Evolutionary conservation across 2,329 filamentous ascomycete genomes (phyloP).

Genomic region (Fulvia fulva): DNA sequence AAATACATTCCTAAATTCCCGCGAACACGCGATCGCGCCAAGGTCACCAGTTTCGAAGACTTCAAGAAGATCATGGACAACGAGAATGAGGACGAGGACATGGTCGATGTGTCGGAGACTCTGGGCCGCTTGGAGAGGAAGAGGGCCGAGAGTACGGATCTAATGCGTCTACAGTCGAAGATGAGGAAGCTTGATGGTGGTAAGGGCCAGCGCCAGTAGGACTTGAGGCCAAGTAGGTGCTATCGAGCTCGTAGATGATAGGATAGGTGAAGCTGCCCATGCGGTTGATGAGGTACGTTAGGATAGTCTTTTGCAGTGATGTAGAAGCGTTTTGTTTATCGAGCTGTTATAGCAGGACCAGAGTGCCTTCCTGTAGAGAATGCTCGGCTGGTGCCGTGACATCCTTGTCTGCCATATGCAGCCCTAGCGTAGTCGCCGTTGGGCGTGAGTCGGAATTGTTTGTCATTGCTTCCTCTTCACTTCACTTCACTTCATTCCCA

Average conservation of each 20-base stretch:
- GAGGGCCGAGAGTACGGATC: not conserved
- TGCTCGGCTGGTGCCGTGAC: not conserved
- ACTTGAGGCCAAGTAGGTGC: too few relatives aligned
- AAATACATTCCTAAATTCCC: too few relatives aligned
- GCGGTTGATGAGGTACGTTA: too few relatives aligned
- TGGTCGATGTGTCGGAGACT: not conserved
- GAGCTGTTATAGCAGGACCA: not conserved
- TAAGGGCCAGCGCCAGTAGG: too few relatives aligned
- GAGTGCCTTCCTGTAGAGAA: too few relatives aligned
- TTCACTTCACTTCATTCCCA: not conserved
- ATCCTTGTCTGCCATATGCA: not conserved
- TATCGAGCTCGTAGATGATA: too few relatives aligned
- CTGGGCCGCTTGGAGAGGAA: not conserved
- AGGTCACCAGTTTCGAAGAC: too few relatives aligned
- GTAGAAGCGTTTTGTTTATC: not conserved
- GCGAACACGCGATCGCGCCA: too few relatives aligned
- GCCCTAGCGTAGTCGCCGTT: not conserved
- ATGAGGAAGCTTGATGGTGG: not conserved
- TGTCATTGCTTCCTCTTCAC: not conserved
- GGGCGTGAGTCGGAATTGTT: not conserved
- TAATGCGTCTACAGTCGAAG: too few relatives aligned
- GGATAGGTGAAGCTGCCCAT: too few relatives aligned
- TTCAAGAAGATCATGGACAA: not conserved
- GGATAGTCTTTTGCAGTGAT: not conserved
- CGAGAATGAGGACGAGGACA: not conserved